A percentile compares a stretch with the other conserved stretches of the same genome.
These are phyloP conservation scores for Coccinonectria pachysandricola DNA, from an alignment of 2,329 filamentous ascomycete species.

Conservation along the genomic window DNA sequence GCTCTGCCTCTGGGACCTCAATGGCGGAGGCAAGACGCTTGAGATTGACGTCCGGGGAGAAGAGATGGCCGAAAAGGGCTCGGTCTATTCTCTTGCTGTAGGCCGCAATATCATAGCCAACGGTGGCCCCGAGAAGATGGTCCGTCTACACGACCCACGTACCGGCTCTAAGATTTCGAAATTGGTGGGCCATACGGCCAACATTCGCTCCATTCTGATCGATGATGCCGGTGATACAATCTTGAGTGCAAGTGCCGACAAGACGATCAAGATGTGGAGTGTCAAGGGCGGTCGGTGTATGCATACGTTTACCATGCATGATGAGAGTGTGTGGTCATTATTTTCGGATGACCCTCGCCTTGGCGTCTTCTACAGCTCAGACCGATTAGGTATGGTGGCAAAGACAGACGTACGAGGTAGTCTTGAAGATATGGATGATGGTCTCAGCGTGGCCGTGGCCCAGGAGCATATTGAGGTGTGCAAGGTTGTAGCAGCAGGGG, in stretches of 20 bases:
- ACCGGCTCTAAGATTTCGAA: conserved; percentile 88
- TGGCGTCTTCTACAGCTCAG: conserved; percentile 86
- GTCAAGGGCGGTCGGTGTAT: conserved; percentile 91
- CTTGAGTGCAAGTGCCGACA: conserved; percentile 88
- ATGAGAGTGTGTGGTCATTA: conserved; percentile 93
- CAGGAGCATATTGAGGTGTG: conserved; percentile 81
- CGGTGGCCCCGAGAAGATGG: conserved; percentile 86
- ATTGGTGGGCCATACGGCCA: conserved; percentile 93
- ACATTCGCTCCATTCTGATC: conserved; percentile 81
- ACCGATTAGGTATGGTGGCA: conserved; percentile 85
- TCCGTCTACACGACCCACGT: conserved; percentile 83
- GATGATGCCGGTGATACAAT: conserved; percentile 84
- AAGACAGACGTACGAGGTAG: conserved; percentile 83
- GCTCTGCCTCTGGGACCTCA: conserved; percentile 88
- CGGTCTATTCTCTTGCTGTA: conserved; percentile 81
- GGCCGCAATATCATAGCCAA: conserved; percentile 76
- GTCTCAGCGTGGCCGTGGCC: conserved; percentile 78
- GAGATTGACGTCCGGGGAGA: conserved; percentile 80
- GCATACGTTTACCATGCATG: conserved; percentile 98
- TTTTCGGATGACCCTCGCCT: conserved; percentile 81
- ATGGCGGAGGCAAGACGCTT: conserved; percentile 73
- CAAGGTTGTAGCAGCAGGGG: conserved; percentile 57
- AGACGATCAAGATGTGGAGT: conserved; percentile 97
- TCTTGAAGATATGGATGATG: conserved; percentile 64
- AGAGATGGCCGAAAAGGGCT: conserved; percentile 80